These are phyloP conservation scores for Candida pini DNA, from an alignment of 805 yeast species.

Conservation along the genomic window DNA sequence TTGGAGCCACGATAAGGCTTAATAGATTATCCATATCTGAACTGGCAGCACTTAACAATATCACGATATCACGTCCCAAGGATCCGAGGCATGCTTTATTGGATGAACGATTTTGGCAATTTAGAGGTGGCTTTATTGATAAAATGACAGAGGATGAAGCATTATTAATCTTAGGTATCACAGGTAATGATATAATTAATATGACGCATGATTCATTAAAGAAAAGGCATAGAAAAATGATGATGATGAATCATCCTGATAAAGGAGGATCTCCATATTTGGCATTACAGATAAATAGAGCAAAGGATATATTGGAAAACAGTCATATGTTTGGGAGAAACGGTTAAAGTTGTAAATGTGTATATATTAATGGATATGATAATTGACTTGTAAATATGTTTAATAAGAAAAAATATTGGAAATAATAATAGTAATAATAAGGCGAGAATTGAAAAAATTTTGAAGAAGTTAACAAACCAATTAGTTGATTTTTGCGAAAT, in stretches of 20 bases:
- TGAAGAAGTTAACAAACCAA: neutral
- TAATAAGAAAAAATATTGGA: neutral
- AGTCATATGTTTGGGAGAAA: conserved; percentile 37
- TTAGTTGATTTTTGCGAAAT: conserved; percentile 19
- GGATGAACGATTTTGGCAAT: conserved; percentile 30
- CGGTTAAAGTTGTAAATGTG: conserved; percentile 1
- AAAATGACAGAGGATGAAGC: conserved; percentile 72
- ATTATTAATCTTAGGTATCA: conserved; percentile 54
- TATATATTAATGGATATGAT: too few relatives aligned
- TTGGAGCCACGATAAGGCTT: conserved; percentile 29
- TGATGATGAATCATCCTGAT: conserved; percentile 85
- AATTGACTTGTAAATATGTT: neutral
- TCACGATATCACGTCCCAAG: conserved; percentile 15
- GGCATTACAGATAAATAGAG: conserved; percentile 83
- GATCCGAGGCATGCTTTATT: conserved; percentile 6
- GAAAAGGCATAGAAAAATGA: conserved; percentile 66
- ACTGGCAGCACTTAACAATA: conserved; percentile 37
- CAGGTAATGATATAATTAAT: conserved; percentile 47
- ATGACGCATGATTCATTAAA: conserved; percentile 47
- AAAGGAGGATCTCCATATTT: conserved; percentile 79
- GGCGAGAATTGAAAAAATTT: neutral
- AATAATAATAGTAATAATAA: neutral
- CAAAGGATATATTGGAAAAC: conserved; percentile 73
- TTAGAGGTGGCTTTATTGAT: conserved; percentile 57
- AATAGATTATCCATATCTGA: conserved; percentile 28